Percentiles rank a stretch among this genome's conserved stretches.
These are phyloP conservation scores for Schizosaccharomyces lindneri DNA, from an alignment of 805 yeast genomes.

Conservation along the genomic window DNA sequence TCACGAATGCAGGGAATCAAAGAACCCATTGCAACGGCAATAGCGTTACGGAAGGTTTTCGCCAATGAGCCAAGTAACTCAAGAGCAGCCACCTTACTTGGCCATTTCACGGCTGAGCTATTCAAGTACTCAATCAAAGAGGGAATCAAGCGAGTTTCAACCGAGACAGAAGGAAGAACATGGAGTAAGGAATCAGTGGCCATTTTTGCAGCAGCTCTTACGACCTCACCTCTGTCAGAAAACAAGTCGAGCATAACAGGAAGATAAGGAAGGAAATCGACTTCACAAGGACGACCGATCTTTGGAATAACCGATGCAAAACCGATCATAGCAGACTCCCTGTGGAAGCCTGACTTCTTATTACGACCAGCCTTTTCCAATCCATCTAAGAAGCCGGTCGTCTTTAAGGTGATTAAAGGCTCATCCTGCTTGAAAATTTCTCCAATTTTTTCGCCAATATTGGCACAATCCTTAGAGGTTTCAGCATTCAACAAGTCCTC, in stretches of 20 bases:
- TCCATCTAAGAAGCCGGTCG: neutral
- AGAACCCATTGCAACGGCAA: conserved; percentile 56
- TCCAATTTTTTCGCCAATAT: neutral
- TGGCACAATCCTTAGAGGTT: neutral
- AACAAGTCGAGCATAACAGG: conserved; percentile 40
- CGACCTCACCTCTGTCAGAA: conserved; percentile 71
- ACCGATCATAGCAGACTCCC: conserved; percentile 3
- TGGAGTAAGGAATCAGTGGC: conserved; percentile 49
- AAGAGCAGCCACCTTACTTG: conserved; percentile 54
- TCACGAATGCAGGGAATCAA: conserved; percentile 71
- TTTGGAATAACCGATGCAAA: neutral
- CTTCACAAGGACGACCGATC: conserved; percentile 24
- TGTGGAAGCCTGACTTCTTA: neutral
- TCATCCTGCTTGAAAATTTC: neutral
- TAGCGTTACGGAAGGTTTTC: conserved; percentile 57
- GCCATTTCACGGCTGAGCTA: conserved; percentile 71
- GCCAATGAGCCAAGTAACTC: conserved; percentile 34
- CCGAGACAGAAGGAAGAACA: conserved; percentile 51
- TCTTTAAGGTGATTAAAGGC: neutral
- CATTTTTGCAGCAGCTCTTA: conserved; percentile 63
- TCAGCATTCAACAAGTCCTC: neutral
- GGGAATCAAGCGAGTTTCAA: conserved; percentile 44
- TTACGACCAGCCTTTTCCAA: neutral
- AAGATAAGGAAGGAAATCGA: conserved; percentile 40
- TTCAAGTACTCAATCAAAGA: conserved; percentile 36